Base-by-base conservation (phyloP, 2,329 filamentous ascomycete genomes). In the Amesomyces nigricolor region DNA sequence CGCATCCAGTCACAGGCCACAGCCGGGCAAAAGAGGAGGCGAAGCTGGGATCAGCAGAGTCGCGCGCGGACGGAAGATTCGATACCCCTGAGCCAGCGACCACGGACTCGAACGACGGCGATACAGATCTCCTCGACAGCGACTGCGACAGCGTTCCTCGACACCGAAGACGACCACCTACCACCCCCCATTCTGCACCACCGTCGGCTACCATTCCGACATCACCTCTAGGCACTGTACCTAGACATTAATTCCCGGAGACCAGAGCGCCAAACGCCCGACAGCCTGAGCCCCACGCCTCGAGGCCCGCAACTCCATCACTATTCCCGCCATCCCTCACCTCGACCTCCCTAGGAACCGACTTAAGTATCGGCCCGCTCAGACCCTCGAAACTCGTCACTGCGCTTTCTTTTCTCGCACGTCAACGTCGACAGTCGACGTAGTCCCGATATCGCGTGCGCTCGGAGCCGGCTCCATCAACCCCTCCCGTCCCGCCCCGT, bases 361-460 rank as follows among this genome's bases (percentile, higher is more conserved):
- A 35, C 32, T 35, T 35, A 9, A 2, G 9, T 10, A 30, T 19
- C 22, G 6, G 16, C 8, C 42, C 42, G 30, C 13, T 11, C 8
- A 13, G 29, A 32, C 37, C 3, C 22, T 37, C 13, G 32, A 26
- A 26, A 40, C 35, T 13, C 39, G 16, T 19, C 32, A 14, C 44
- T 42, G 30, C 35, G 9, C 19, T 29, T 39, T 16, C 14, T n/a
- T 7, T 44, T 45, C 38, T 14, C 47, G 48, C 48, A 37, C 13
- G 22, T 26, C 22, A 45, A 16, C 49, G 37, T 47, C 48, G 47
- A 57, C 58, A 56, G 32, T 53, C 51, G 51, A 43, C 39, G 30
- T 35, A 39, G 46, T 48, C 51, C 44, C 46, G 17, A 40, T 37
- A 30, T 38, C 35, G 26, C 51, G 38, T 19, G 49, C 35, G 45